phyloP scores from a whole-genome alignment of 495 filamentous ascomycete genomes.

The Podospora appendiculata region DNA sequence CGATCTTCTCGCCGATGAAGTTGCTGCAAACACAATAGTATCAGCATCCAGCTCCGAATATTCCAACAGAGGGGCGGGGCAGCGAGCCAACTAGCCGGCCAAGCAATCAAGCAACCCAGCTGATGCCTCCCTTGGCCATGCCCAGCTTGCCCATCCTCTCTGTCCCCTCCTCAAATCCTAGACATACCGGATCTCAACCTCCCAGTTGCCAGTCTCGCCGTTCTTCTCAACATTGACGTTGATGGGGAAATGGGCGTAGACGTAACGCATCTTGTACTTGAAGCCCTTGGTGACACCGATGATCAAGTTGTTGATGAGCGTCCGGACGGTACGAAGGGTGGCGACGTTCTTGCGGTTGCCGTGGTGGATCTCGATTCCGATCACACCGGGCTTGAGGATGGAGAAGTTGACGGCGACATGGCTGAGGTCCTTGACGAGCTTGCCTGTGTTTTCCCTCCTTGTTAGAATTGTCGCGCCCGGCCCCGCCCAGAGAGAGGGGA shows the following conservation, averaged over 20 bases:
- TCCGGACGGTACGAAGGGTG: slow-evolving; percentile 93
- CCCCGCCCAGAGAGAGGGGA: too few relatives aligned
- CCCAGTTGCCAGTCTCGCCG: slow-evolving; percentile 72
- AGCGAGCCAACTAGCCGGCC: too few relatives aligned
- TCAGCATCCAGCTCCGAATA: slow-evolving; percentile 19
- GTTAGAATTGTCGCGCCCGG: slow-evolving; percentile 6
- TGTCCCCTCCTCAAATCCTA: not conserved
- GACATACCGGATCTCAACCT: slow-evolving; percentile 95
- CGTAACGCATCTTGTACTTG: slow-evolving; percentile 99
- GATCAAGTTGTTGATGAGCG: slow-evolving; percentile 96
- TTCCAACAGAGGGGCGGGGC: too few relatives aligned
- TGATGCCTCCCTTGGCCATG: not conserved
- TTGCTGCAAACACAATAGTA: slow-evolving; percentile 50
- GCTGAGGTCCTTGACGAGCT: slow-evolving; percentile 90
- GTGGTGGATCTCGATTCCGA: slow-evolving; percentile 96
- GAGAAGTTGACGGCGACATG: slow-evolving; percentile 95
- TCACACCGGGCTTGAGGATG: slow-evolving; percentile 66
- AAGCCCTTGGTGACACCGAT: slow-evolving; percentile 96
- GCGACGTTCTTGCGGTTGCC: slow-evolving; percentile 95
- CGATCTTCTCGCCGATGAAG: slow-evolving; percentile 99
- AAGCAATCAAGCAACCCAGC: too few relatives aligned
- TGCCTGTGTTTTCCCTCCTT: slow-evolving; percentile 45
- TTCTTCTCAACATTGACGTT: slow-evolving; percentile 99
- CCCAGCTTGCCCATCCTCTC: not conserved
- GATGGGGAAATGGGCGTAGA: slow-evolving; percentile 99